Evolutionary conservation across 1,139 yeast species (phyloP).

Genomic region (Geotrichum phurueaensis): DNA sequence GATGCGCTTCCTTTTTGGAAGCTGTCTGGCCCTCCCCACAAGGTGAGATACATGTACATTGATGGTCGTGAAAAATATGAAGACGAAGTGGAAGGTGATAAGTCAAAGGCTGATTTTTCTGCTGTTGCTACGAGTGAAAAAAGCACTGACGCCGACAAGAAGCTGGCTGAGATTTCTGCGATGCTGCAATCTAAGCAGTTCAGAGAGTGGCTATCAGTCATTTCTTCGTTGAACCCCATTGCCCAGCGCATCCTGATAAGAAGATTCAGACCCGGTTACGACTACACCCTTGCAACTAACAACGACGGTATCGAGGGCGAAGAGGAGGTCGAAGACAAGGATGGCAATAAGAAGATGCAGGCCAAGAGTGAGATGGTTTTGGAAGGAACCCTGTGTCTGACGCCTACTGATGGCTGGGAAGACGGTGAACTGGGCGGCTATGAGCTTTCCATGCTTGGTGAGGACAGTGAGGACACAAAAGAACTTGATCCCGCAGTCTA

Average conservation of each 20-base stretch:
- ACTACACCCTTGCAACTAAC: conserved; percentile 85
- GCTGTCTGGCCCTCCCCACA: conserved; percentile 89
- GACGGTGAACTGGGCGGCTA: conserved; percentile 91
- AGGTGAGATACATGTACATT: conserved; percentile 77
- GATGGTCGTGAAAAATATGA: conserved; percentile 36
- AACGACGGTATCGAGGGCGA: conserved; percentile 14
- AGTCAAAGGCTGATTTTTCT: conserved; percentile 4
- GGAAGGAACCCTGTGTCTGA: conserved; percentile 68
- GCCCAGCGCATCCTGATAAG: conserved; percentile 68
- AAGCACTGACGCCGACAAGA: conserved; percentile 25
- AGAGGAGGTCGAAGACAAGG: conserved; percentile 17
- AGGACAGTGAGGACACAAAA: conserved; percentile 44
- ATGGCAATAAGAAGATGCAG: conserved; percentile 27
- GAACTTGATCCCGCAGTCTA: conserved; percentile 45
- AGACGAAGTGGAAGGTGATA: conserved; percentile 3
- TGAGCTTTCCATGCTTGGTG: conserved; percentile 71
- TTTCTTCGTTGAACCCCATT: conserved; percentile 61
- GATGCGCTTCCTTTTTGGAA: conserved; percentile 62
- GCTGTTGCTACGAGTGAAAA: conserved; percentile 19
- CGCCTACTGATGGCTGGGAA: conserved; percentile 80
- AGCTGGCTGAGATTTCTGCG: conserved; percentile 49
- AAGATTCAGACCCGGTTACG: conserved; percentile 91
- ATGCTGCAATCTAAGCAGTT: conserved; percentile 59
- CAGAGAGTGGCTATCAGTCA: conserved; percentile 58
- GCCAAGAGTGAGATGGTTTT: conserved; percentile 32